phyloP scores from a whole-genome alignment of 257 asterid genomes.

The Scutellaria barbata region DNA sequence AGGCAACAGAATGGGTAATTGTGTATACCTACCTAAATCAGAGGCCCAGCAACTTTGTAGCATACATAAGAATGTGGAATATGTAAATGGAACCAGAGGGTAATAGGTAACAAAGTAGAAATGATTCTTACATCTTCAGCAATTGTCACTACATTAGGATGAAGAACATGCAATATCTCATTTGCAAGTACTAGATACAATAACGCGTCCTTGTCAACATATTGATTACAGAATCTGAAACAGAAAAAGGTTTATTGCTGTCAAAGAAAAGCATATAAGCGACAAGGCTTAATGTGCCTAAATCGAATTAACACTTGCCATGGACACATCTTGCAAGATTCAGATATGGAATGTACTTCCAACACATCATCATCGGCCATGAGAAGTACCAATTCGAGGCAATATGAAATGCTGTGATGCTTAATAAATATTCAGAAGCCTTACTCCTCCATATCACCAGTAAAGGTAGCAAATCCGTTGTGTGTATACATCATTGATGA shows the following conservation, averaged over 20 bases:
- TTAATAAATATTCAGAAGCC: slow-evolving; percentile 40
- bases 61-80: slow-evolving; percentile 7
- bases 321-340: not conserved
- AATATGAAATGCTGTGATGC: slow-evolving; percentile 13
- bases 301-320: slow-evolving; percentile 10
- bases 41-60: slow-evolving; percentile 12
- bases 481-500: slow-evolving; percentile 97
- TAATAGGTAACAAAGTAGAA: slow-evolving; percentile 12
- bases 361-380: slow-evolving; percentile 25
- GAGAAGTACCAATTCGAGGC: slow-evolving; percentile 16
- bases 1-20: slow-evolving; percentile 25
- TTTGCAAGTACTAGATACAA: slow-evolving; percentile 86
- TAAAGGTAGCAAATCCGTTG: slow-evolving; percentile 92
- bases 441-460: slow-evolving; percentile 96
- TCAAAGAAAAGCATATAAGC: slow-evolving; percentile 22
- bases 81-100: not conserved
- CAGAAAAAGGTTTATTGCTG: slow-evolving; percentile 29
- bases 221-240: slow-evolving; percentile 94
- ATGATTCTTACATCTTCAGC: slow-evolving; percentile 91
- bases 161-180: slow-evolving; percentile 83
- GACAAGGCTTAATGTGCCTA: not conserved
- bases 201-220: slow-evolving; percentile 90
- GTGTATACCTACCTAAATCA: slow-evolving; percentile 13
- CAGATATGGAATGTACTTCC: slow-evolving; percentile 4
- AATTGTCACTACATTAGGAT: slow-evolving; percentile 87